Evolutionary conservation across 1,284 basidiomycete genomes (phyloP).

Genomic region (Cerrena zonata): DNA sequence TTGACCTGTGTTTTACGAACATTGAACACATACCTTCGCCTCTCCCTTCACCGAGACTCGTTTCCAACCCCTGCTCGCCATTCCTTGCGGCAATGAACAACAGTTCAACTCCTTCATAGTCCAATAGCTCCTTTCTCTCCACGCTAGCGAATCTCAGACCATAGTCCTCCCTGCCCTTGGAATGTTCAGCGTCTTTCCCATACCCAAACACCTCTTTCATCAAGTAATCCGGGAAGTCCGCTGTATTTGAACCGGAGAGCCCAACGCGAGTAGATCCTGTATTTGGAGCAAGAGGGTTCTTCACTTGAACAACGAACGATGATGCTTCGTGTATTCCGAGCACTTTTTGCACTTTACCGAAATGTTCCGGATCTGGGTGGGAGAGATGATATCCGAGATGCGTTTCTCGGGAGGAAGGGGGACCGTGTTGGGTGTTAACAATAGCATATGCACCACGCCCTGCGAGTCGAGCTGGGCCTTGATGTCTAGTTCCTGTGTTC

Average conservation of each 20-base stretch:
- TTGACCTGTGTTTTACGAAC: slow-evolving; percentile 14
- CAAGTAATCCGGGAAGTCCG: slow-evolving; percentile 42
- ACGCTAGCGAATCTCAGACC: slow-evolving; percentile 52
- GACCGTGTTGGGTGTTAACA: slow-evolving; percentile 43
- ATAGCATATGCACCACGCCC: slow-evolving; percentile 61
- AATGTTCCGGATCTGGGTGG: slow-evolving; percentile 39
- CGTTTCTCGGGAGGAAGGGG: slow-evolving; percentile 43
- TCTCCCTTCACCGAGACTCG: slow-evolving; percentile 47
- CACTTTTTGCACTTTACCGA: slow-evolving; percentile 47
- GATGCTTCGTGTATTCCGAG: slow-evolving; percentile 47
- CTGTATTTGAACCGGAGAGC: slow-evolving; percentile 32
- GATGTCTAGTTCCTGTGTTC: slow-evolving; percentile 47
- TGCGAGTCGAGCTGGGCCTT: slow-evolving; percentile 49
- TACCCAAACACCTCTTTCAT: slow-evolving; percentile 46
- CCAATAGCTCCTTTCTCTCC: slow-evolving; percentile 47
- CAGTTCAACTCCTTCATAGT: slow-evolving; percentile 53
- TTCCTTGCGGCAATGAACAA: slow-evolving; percentile 54
- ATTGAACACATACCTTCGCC: slow-evolving; percentile 39
- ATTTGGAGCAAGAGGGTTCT: slow-evolving; percentile 48
- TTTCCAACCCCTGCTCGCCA: slow-evolving; percentile 41
- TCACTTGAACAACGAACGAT: slow-evolving; percentile 51
- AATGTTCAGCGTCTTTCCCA: slow-evolving; percentile 17
- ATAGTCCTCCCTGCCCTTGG: slow-evolving; percentile 37
- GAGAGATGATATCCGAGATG: slow-evolving; percentile 56
- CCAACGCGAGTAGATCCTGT: slow-evolving; percentile 30